Conservation (phyloP, 192 early-diverging fungal genomes). For the Kickxella alabastrina region DNA sequence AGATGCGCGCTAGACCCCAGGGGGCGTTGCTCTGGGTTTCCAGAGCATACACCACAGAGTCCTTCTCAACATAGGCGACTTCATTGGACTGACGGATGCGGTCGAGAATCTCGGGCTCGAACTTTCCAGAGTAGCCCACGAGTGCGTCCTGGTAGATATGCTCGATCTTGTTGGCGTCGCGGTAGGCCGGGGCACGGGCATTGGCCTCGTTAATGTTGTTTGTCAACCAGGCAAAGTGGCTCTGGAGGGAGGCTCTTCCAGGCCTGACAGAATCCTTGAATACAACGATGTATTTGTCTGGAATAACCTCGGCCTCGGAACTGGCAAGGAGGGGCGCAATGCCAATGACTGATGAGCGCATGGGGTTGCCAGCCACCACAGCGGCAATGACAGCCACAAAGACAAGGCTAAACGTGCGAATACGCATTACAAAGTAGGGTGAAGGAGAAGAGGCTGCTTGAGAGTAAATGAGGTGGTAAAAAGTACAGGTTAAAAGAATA, state of each 20-base stretch:
- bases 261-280: slow-evolving; percentile 57
- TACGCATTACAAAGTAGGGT: slow-evolving; percentile 15
- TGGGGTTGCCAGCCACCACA: slow-evolving; percentile 27
- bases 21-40: slow-evolving; percentile 70
- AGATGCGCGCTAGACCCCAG: slow-evolving; percentile 84
- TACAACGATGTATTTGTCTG: slow-evolving; percentile 78
- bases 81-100: slow-evolving; percentile 60
- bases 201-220: slow-evolving; percentile 39
- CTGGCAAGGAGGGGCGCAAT: slow-evolving; percentile 61
- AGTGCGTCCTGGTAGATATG: slow-evolving; percentile 65
- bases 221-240: slow-evolving; percentile 52
- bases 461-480: not conserved
- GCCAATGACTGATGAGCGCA: slow-evolving; percentile 29
- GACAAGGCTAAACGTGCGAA: slow-evolving; percentile 35
- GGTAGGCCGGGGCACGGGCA: slow-evolving; percentile 43
- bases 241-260: slow-evolving; percentile 35
- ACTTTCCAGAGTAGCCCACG: slow-evolving; percentile 68
- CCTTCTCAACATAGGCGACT: slow-evolving; percentile 80
- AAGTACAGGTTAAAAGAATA: slow-evolving; percentile 6
- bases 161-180: slow-evolving; percentile 51
- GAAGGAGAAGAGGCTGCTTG: too few relatives aligned
- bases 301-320: slow-evolving; percentile 58
- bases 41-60: slow-evolving; percentile 69
- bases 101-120: slow-evolving; percentile 57
- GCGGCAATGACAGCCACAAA: slow-evolving; percentile 36